These are phyloP conservation scores for Pouteria glomerata DNA, from an alignment of 148 eudicot genomes.

Conservation along the genomic window DNA sequence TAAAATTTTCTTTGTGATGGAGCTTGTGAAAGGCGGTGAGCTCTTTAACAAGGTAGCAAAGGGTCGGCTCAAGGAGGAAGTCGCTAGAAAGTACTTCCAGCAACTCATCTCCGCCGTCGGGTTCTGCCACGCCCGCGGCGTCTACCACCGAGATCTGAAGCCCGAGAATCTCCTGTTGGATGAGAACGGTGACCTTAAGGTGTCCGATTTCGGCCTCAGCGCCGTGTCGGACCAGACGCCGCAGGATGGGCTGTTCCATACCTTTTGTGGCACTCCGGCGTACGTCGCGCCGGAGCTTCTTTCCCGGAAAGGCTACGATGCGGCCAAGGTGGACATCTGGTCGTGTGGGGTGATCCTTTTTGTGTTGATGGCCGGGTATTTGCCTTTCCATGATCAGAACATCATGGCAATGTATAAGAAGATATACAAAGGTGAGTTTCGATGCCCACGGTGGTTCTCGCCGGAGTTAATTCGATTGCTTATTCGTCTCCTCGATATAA, in stretches of 20 bases:
- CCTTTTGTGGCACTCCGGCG: slow-evolving; percentile 20
- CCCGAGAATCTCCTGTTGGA: slow-evolving; percentile 15
- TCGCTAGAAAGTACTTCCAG: slow-evolving; percentile 15
- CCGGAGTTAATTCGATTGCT: slow-evolving; percentile 36
- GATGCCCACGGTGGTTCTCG: slow-evolving; percentile 35
- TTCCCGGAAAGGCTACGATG: slow-evolving; percentile 15
- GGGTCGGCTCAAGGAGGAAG: slow-evolving; percentile 14
- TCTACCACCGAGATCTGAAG: slow-evolving; percentile 17
- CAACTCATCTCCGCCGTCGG: slow-evolving; percentile 16
- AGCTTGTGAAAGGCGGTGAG: slow-evolving; percentile 16
- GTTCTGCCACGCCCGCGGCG: slow-evolving; percentile 18
- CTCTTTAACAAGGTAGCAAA: slow-evolving; percentile 16
- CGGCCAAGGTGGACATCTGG: slow-evolving; percentile 16
- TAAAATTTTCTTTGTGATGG: slow-evolving; percentile 17
- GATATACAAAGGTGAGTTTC: slow-evolving; percentile 14
- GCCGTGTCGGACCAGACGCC: slow-evolving; percentile 16
- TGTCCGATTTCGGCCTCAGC: slow-evolving; percentile 16
- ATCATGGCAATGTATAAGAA: slow-evolving; percentile 20
- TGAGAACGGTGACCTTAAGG: slow-evolving; percentile 17
- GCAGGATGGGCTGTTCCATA: slow-evolving; percentile 15
- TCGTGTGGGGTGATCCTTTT: slow-evolving; percentile 14
- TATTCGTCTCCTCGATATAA: slow-evolving; percentile 34
- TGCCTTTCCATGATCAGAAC: slow-evolving; percentile 16
- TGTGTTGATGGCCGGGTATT: slow-evolving; percentile 19
- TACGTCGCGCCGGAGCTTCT: slow-evolving; percentile 18